Base-by-base conservation (phyloP, 2,329 filamentous ascomycete genomes). In the Cladophialophora psammophila region DNA sequence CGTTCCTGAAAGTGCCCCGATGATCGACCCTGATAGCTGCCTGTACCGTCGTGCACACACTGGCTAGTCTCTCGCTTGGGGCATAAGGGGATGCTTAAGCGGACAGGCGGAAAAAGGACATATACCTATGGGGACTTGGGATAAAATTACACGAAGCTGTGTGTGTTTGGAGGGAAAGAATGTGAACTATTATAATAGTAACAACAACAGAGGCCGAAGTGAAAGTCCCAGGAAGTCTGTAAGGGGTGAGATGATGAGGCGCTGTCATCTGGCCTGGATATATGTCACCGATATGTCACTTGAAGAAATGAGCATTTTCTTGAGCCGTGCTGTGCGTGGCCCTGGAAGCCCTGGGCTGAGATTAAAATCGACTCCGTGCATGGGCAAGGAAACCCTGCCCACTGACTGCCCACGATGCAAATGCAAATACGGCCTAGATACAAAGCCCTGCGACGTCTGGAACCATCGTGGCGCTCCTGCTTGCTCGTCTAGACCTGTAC, bases 321-420 rank as follows among this genome's bases (percentile, higher is more conserved):
- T 12, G 13, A 61, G 12, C 59, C 48, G 59, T 63, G 50, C 8
- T 53, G 20, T 20, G 34, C 42, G 34, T 60, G 55, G 55, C 42
- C 60, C 57, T 42, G 54, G 56, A 57, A 48, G 48, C 42, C 60
- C 53, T 42, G 54, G 56, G 62, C 52, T 58, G 62, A 68, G 63
- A 62, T 68, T 68, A 64, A 68, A 68, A 56, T 31, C 32, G 9
- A 52, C 59, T 32, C 59, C 59, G 48, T 56, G 60, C 52, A 55
- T 34, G 60, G 60, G 35, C 42, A 61, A 38, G 59, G 45, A 45
- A 40, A 34, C 59, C 59, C 48, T 52, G 59, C 48, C 9, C 31
- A 32, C 5, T 26, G 26, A 26, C 26, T 26, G 26, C 26, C 26
- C 26, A 26, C 26, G 42, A 20, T 42, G 36, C n/a, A 18, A 15